These are phyloP conservation scores for Yamadazyma pseudoaaseri DNA, from an alignment of 1,139 yeast species.

Conservation along the genomic window DNA sequence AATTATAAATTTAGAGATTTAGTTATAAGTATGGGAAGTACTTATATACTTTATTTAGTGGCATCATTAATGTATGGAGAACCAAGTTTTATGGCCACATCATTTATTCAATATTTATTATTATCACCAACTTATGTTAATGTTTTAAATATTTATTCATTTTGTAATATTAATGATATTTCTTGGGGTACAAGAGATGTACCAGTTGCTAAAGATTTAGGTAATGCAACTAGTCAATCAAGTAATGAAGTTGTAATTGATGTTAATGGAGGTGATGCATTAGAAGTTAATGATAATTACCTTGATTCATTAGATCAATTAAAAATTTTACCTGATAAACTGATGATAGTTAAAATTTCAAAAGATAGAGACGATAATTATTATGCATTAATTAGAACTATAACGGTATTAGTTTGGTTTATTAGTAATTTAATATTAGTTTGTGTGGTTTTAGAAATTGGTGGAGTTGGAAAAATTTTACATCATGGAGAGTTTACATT, in stretches of 20 bases:
- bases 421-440: conserved; percentile 43
- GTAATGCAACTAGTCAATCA: conserved; percentile 59
- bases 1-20: conserved; percentile 76
- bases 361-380: conserved; percentile 38
- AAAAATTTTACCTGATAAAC: conserved; percentile 25
- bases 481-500: conserved; percentile 17
- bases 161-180: conserved; percentile 91
- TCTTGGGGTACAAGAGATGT: conserved; percentile 90
- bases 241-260: conserved; percentile 61
- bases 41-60: conserved; percentile 76
- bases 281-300: conserved; percentile 61
- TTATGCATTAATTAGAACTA: conserved; percentile 45
- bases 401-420: conserved; percentile 49
- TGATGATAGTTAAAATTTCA: conserved; percentile 17
- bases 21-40: conserved; percentile 80
- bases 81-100: conserved; percentile 77
- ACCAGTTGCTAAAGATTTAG: conserved; percentile 62
- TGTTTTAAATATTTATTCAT: conserved; percentile 77
- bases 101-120: conserved; percentile 67
- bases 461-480: conserved; percentile 35
- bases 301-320: conserved; percentile 49
- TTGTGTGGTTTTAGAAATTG: conserved; percentile 42
- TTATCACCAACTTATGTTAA: conserved; percentile 76
- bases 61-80: conserved; percentile 76
- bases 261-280: conserved; percentile 58